Evolutionary conservation across 2,329 filamentous ascomycete species (phyloP).

Genomic region (Lomentospora prolificans): DNA sequence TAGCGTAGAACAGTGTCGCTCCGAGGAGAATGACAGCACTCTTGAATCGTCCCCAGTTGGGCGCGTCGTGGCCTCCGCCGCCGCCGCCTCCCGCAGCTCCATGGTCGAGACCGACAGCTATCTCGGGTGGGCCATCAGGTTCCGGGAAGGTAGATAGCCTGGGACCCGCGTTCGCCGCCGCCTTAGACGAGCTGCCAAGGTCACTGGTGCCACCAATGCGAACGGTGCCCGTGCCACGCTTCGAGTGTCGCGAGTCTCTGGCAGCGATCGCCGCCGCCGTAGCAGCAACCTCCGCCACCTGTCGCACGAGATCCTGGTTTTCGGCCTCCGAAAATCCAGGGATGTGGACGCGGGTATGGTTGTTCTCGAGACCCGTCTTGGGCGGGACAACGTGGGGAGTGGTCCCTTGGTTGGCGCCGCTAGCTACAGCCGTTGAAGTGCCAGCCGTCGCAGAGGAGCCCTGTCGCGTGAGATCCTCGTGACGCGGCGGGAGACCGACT

Average conservation of each 20-base stretch:
- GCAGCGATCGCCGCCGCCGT: conserved; percentile 83
- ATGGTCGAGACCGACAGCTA: conserved; percentile 14
- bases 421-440: conserved; percentile 26
- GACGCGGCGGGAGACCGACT: conserved; percentile 54
- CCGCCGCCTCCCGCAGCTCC: conserved; percentile 18
- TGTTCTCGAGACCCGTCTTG: conserved; percentile 40
- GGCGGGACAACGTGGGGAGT: conserved; percentile 71
- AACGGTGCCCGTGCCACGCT: neutral
- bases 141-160: conserved; percentile 1
- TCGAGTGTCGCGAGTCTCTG: conserved; percentile 47
- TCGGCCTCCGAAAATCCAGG: conserved; percentile 72
- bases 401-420: conserved; percentile 21
- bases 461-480: conserved; percentile 33
- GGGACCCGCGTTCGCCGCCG: neutral
- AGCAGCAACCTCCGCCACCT: conserved; percentile 88
- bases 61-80: conserved; percentile 86
- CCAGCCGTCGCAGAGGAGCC: conserved; percentile 24
- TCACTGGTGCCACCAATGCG: conserved; percentile 21
- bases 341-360: conserved; percentile 39
- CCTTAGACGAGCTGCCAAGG: conserved; percentile 29
- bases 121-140: conserved; percentile 9
- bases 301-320: conserved; percentile 69
- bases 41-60: conserved; percentile 92
- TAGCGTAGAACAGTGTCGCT: conserved; percentile 86
- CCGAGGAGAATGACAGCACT: conserved; percentile 80